A percentile compares a stretch with the other conserved stretches of the same genome.
These are phyloP conservation scores for Sclerotinia subarctica DNA, from an alignment of 2,329 filamentous ascomycete genomes.

Conservation along the genomic window DNA sequence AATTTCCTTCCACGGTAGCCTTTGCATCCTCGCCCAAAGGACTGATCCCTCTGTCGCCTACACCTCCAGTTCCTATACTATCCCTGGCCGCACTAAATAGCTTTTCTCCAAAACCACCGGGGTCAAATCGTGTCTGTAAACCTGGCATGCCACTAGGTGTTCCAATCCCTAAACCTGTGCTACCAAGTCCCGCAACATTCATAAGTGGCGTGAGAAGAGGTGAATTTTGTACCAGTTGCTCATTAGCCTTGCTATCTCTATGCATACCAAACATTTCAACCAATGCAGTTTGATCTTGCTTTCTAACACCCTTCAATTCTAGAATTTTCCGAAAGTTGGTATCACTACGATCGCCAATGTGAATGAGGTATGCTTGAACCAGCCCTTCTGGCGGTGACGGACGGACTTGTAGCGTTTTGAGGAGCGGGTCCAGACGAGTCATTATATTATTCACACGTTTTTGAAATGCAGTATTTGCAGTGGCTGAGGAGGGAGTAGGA, in stretches of 20 bases:
- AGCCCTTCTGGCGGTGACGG: conserved; percentile 88
- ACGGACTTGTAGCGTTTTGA: conserved; percentile 95
- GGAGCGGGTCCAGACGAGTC: conserved; percentile 81
- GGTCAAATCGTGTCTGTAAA: conserved; percentile 66
- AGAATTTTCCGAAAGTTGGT: conserved; percentile 95
- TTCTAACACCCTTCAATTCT: conserved; percentile 89
- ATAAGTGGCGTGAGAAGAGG: conserved; percentile 68
- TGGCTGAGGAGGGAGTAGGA: conserved; percentile 29
- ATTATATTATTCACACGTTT: conserved; percentile 84
- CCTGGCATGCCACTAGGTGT: conserved; percentile 41
- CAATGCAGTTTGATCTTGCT: conserved; percentile 75
- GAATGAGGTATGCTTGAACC: conserved; percentile 95
- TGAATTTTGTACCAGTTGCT: conserved; percentile 67
- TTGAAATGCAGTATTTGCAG: conserved; percentile 58
- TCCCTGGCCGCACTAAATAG: conserved; percentile 85
- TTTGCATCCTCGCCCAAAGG: conserved; percentile 49
- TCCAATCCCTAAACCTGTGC: conserved; percentile 46
- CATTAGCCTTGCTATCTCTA: conserved; percentile 67
- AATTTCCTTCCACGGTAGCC: conserved; percentile 82
- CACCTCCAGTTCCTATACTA: conserved; percentile 54
- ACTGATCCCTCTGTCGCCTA: conserved; percentile 23
- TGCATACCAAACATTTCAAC: conserved; percentile 81
- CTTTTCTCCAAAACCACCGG: conserved; percentile 78
- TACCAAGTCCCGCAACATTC: conserved; percentile 44
- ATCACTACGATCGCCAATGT: conserved; percentile 90